These are phyloP conservation scores for Sherardia arvensis DNA, from an alignment of 257 asterid species.

Conservation along the genomic window DNA sequence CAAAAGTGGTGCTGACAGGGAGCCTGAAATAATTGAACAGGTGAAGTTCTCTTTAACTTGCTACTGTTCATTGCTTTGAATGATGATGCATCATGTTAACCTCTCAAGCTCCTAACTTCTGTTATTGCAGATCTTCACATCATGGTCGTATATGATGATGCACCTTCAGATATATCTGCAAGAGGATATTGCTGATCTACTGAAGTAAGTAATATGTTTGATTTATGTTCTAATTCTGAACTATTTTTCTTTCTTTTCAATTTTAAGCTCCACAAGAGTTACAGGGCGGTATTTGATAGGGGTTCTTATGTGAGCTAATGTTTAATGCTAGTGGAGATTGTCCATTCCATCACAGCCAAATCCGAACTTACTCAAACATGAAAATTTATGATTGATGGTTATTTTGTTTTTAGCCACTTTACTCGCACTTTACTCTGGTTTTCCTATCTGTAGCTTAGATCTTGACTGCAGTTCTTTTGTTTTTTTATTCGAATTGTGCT, in stretches of 20 bases:
- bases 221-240: slow-evolving; percentile 7
- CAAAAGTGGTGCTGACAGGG: slow-evolving; percentile 81
- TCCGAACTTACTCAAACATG: slow-evolving; percentile 2
- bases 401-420: no score
- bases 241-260: not conserved
- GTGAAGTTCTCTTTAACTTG: slow-evolving; percentile 25
- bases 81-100: slow-evolving; percentile 10
- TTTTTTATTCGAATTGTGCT: not conserved
- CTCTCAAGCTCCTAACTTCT: slow-evolving; percentile 9
- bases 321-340: not conserved
- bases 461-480: no score
- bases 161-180: slow-evolving; percentile 67
- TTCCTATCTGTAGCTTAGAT: no score
- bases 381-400: not conserved
- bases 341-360: not conserved
- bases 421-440: no score
- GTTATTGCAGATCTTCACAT: slow-evolving; percentile 68
- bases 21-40: slow-evolving; percentile 84
- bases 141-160: slow-evolving; percentile 82
- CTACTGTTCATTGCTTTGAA: slow-evolving; percentile 1
- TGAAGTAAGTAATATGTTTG: slow-evolving; percentile 44
- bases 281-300: no score
- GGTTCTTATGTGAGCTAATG: not conserved
- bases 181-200: slow-evolving; percentile 41
- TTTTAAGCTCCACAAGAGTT: not conserved